Evolutionary conservation across 768 basidiomycete species (phyloP), one percentile per base, ranked within the genome.

Genomic region (Suillus weaverae): DNA sequence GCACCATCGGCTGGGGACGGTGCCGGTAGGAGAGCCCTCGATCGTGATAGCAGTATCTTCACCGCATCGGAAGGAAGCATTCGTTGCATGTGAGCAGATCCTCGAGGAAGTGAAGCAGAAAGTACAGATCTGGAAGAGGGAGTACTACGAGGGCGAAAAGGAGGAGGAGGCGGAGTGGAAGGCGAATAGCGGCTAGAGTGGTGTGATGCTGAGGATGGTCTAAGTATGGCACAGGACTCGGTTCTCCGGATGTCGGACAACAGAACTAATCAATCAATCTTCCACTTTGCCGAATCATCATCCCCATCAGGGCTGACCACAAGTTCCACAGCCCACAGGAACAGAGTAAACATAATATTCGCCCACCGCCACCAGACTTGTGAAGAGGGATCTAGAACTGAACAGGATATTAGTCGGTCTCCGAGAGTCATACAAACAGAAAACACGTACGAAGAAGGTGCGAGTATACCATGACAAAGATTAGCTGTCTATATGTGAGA

Each of bases 281-380:
- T 93, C 90, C 91, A 93, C 72, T 88, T 84, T 70, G 89, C 87
- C 64, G 85, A 81, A 62, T 75, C 76, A 48, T 83, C 84, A 69
- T 91, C 91, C 59, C 91, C 89, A 56, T 88, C 91, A n/a, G 84
- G 84, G 78, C 88, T 87, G 62, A 95, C 91, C 36, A 91, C 74
- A 55, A 94, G 82, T 76, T 94, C 93, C 30, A 94, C 80, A 13
- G 89, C 86, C 93, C 94, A 95, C 48, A 94, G 84, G 32, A 88
- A 81, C 35, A 95, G 82, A 5, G 91, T 94, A 76, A 94, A 90
- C 79, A 94, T 92, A 39, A 95, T 89, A 72, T 92, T 92, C 81
- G 89, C 89, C 92, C 93, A 94, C 66, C 93, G 85, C 90, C 93
- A 94, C 93, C 93, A 95, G 57, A 94, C 86, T 72, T 94, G 93